Base-by-base conservation (phyloP, 1,139 yeast genomes). In the Blastobotrys aristatus region DNA sequence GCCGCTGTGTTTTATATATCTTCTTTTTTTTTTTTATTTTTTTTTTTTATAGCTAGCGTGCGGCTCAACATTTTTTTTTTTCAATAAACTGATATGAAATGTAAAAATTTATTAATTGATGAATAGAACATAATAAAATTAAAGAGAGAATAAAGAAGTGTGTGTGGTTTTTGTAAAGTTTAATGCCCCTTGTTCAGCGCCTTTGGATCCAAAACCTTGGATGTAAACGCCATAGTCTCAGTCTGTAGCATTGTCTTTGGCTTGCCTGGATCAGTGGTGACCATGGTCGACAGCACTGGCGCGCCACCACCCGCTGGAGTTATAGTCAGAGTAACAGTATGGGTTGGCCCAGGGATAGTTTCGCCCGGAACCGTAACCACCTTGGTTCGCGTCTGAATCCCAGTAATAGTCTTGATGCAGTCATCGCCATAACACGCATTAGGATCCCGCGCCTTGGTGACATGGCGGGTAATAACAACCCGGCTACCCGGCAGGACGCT, bases 371-470 rank as follows among this genome's bases (percentile, higher is more conserved):
- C 20, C 14, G 40, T 34, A 14, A 34, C 17, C 7, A 7, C 17
- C 13, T 17, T 21, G 6, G 45, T 38, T 16, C 14, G 10, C 5
- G 47, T 44, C 10, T n/a, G 8, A 18, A 27, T 21, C 10, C 43
- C 47, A 13, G 43, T 37, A 38, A 38, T 30, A 2, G 47, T 44
- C 39, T 38, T 44, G 11, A 34, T n/a, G 18, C 45, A 42, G 18
- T 42, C 35, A 5, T 29, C 29, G 11, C 45, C 45, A 27, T 42
- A 42, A 26, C 45, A 42, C 16, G 40, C 45, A 35, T 42, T 35
- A 6, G 45, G 45, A 26, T 42, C 30, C 27, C 45, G 11, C 24
- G 40, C 29, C 11, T 13, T 29, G 8, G 45, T 34, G 20, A 26
- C 26, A 8, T 27, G 38, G 24, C 33, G 37, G 18, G 47, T 44